Percentiles rank a stretch among this genome's conserved stretches.
These are phyloP conservation scores for Zarea fungicola DNA, from an alignment of 2,329 filamentous ascomycete species.

Conservation along the genomic window DNA sequence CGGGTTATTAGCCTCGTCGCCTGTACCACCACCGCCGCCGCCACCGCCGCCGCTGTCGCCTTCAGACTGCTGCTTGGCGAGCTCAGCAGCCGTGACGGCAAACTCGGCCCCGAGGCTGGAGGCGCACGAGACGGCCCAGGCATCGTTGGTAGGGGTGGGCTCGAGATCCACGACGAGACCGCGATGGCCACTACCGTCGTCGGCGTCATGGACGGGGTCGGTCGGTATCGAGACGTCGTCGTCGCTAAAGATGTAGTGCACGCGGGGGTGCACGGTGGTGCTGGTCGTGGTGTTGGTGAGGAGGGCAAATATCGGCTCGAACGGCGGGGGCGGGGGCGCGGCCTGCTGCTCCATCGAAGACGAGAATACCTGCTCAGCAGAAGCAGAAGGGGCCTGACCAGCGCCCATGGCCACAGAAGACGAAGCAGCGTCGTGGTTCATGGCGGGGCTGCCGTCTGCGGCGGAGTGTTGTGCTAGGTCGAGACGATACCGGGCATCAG, in stretches of 20 bases:
- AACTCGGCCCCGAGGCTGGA: constrained; percentile 71
- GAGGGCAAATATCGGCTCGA: constrained; percentile 80
- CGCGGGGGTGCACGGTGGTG: constrained; percentile 74
- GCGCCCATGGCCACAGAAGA: background rate
- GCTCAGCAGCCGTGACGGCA: constrained; percentile 47
- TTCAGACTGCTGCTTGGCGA: constrained; percentile 39
- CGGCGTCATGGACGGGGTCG: constrained; percentile 44
- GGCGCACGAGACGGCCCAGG: constrained; percentile 58
- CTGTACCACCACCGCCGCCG: constrained; percentile 26
- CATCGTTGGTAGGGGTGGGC: constrained; percentile 32
- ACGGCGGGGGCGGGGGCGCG: constrained; percentile 35
- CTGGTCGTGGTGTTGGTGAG: constrained; percentile 70
- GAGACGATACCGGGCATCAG: background rate
- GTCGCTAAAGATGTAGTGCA: constrained; percentile 91
- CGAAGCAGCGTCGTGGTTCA: background rate
- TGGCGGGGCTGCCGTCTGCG: constrained; percentile 7
- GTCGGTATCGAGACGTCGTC: constrained; percentile 78
- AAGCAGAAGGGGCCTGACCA: background rate
- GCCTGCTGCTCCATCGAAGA: background rate
- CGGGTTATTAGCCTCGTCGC: constrained; percentile 29
- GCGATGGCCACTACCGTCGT: constrained; percentile 31
- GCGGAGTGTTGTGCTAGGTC: background rate
- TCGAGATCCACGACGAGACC: constrained; percentile 53
- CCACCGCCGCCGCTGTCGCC: constrained; percentile 23
- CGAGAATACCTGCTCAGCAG: background rate